Percentiles rank a stretch among this genome's conserved stretches.
These are phyloP conservation scores for Eucalyptus virginea DNA, from an alignment of 345 rosid species.

Conservation along the genomic window DNA sequence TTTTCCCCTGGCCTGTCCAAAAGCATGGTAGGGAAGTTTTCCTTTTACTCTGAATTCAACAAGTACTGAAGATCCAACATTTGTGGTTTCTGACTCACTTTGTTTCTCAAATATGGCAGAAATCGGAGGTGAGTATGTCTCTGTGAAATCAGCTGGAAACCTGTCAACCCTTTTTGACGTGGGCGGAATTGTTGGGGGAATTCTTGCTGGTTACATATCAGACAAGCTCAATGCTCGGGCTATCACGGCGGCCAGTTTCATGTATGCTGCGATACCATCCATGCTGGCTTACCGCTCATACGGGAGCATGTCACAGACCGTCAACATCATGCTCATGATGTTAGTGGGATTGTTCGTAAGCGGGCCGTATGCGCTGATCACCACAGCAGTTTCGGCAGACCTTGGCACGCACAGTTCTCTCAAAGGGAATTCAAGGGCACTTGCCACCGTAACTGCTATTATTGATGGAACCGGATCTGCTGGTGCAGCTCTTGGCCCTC, in stretches of 20 bases:
- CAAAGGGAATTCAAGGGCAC: constrained; percentile 82
- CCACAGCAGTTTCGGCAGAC: constrained; percentile 95
- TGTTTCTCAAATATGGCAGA: constrained; percentile 26
- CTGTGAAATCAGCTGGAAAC: constrained; percentile 92
- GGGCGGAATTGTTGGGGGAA: constrained; percentile 86
- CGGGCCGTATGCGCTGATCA: constrained; percentile 95
- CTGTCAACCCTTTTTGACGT: constrained; percentile 88
- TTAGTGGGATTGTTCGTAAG: constrained; percentile 74
- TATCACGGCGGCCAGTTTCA: constrained; percentile 70
- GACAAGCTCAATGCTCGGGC: constrained; percentile 85
- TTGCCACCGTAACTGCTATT: constrained; percentile 91
- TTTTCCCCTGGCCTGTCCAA: neutral
- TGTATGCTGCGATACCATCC: constrained; percentile 81
- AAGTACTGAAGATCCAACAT: neutral
- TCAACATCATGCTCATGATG: constrained; percentile 80
- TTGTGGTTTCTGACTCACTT: neutral
- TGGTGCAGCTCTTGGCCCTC: constrained; percentile 94
- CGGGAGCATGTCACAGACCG: constrained; percentile 47
- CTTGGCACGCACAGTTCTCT: constrained; percentile 88
- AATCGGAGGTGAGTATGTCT: constrained; percentile 78
- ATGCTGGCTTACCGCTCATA: constrained; percentile 65
- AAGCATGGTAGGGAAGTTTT: neutral
- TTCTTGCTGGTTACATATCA: constrained; percentile 37
- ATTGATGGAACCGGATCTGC: constrained; percentile 92
- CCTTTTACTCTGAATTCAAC: neutral